These are phyloP conservation scores for Boletus fagicola DNA, from an alignment of 768 basidiomycete genomes.

Conservation along the genomic window DNA sequence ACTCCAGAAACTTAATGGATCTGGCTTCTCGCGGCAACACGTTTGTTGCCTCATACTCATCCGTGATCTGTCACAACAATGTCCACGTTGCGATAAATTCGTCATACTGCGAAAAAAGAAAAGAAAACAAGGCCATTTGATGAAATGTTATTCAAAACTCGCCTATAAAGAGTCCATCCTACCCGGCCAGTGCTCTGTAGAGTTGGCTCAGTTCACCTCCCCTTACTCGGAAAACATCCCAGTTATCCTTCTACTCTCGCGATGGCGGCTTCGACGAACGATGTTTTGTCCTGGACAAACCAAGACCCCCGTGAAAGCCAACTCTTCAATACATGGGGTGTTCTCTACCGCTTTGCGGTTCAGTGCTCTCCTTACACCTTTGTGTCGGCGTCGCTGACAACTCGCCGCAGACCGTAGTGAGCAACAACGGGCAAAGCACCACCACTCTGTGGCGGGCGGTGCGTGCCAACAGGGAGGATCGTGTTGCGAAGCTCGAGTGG, in stretches of 20 bases:
- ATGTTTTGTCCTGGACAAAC: slow-evolving; percentile 84
- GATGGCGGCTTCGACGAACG: slow-evolving; percentile 57
- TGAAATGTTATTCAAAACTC: slow-evolving; percentile 43
- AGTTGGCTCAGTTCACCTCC: slow-evolving; percentile 31
- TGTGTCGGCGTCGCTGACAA: slow-evolving; percentile 27
- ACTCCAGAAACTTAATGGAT: slow-evolving; percentile 53
- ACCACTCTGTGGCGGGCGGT: slow-evolving; percentile 81
- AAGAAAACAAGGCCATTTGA: slow-evolving; percentile 41
- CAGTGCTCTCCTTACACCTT: slow-evolving; percentile 22
- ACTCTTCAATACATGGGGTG: slow-evolving; percentile 78
- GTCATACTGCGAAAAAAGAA: slow-evolving; percentile 49
- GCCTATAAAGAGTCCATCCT: slow-evolving; percentile 52
- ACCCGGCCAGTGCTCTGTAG: slow-evolving; percentile 16
- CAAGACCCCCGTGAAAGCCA: slow-evolving; percentile 81
- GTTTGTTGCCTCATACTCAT: slow-evolving; percentile 64
- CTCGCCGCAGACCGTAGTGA: slow-evolving; percentile 56
- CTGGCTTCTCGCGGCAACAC: slow-evolving; percentile 68
- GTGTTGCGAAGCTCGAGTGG: slow-evolving; percentile 88
- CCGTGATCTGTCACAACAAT: slow-evolving; percentile 65
- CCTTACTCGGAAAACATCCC: slow-evolving; percentile 30
- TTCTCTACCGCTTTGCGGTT: slow-evolving; percentile 80
- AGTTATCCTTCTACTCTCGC: slow-evolving; percentile 37
- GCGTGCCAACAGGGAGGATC: slow-evolving; percentile 82
- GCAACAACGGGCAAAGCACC: slow-evolving; percentile 61
- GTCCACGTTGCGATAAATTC: slow-evolving; percentile 72